Evolutionary conservation across 805 yeast species (phyloP).

Genomic region (Kazachstania martiniae): DNA sequence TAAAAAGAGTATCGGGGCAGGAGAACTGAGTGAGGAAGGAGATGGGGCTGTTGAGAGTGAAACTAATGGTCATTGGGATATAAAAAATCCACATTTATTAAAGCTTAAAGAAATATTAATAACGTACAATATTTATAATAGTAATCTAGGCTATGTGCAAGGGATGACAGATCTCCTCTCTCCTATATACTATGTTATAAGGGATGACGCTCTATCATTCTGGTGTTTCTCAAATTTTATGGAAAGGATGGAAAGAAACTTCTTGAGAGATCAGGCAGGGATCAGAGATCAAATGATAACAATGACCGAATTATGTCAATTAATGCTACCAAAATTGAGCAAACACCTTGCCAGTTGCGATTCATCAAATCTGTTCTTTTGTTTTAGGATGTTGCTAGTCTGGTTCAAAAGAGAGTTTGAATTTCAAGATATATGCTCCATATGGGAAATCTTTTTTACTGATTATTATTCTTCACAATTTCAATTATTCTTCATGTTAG

Average conservation of each 20-base stretch:
- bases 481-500: slow-evolving; percentile 77
- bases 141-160: slow-evolving; percentile 86
- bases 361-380: slow-evolving; percentile 82
- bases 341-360: slow-evolving; percentile 80
- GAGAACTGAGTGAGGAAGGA: slow-evolving; percentile 32
- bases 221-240: slow-evolving; percentile 83
- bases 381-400: slow-evolving; percentile 87
- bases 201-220: slow-evolving; percentile 72
- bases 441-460: slow-evolving; percentile 95
- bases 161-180: slow-evolving; percentile 94
- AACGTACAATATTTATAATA: slow-evolving; percentile 78
- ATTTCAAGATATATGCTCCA: slow-evolving; percentile 59
- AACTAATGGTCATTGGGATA: slow-evolving; percentile 37
- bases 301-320: slow-evolving; percentile 73
- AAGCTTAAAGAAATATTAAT: slow-evolving; percentile 66
- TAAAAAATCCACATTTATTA: slow-evolving; percentile 66
- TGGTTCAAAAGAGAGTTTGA: slow-evolving; percentile 91
- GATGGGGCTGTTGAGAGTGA: slow-evolving; percentile 13
- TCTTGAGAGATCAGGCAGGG: slow-evolving; percentile 83
- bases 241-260: slow-evolving; percentile 94
- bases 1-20: too few species aligned
- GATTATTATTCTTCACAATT: slow-evolving; percentile 79
- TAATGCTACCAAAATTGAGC: slow-evolving; percentile 79
- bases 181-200: slow-evolving; percentile 57
- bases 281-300: slow-evolving; percentile 83